Base-by-base conservation (phyloP, 2,329 filamentous ascomycete species). In the Cercospora sesami region DNA sequence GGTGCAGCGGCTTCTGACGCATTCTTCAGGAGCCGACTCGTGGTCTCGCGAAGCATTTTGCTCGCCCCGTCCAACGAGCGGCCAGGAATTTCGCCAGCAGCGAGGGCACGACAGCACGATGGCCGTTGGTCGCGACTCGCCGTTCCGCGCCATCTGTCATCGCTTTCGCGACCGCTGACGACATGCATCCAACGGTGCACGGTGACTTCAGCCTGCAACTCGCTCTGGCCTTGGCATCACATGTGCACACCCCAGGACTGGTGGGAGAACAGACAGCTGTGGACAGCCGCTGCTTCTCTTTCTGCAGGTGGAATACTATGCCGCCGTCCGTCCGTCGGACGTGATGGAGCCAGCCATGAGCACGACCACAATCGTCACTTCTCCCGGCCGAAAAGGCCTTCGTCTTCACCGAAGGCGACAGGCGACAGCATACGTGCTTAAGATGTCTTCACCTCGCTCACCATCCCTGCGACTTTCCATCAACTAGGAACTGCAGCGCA, bases 1-100 rank as follows among this genome's bases (percentile, higher is more conserved):
- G 16, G 9, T 30, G 48, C 23, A 53, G 45, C 60, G 48, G 60
- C 60, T 55, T 57, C 48, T 55, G 51, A 64, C 51, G 51, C 62
- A 64, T 33, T 26, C 31, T 23, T 64, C 62, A 58, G 62, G 62
- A 64, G 62, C 21, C 51, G 62, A 64, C 51, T 64, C 62, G 31
- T 55, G 62, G 14, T 26, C n/a, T 28, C 61, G 23, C 12, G 8
- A 10, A 26, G 10, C 21, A 33, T n/a, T 51, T 16, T 6, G 60
- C 23, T 3, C n/a, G 18, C 31, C 26, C 60, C 36, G 60, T n/a
- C 60, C 39, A 62, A 51, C 60, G 60, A 62, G 36, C 60, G 16
- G 7, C 18, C 16, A 21, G 14, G 59, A 26, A 23, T n/a, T 5
- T n/a, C 33, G 14, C 33, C 33, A 39, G 33, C 33, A 16, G 14